Evolutionary conservation across 192 early-diverging fungal genomes (phyloP), one percentile per base, ranked within the genome.

Genomic region (Coemansia asiatica): DNA sequence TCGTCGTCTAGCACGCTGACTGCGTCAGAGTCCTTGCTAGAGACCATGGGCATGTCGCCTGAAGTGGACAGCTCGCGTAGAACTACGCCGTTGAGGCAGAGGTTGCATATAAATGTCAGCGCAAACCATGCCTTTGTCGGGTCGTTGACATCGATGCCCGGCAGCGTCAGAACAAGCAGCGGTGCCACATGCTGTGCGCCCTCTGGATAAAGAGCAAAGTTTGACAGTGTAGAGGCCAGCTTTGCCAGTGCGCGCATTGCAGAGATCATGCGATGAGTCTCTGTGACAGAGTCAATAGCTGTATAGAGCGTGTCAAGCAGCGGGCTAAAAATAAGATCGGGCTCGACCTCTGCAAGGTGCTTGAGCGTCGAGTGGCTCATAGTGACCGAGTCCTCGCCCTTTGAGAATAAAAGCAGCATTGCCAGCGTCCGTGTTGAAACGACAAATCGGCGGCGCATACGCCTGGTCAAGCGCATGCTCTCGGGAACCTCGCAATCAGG

Each of bases 101-200:
- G 50, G 40, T 73, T 72, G 61, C 65, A 58, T 10, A 81, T 53
- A 68, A 81, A 81, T 61, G 70, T 62, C 62, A 81, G 58, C 19
- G 80, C 62, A 64, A 71, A 77, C 68, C 60, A 75, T 4, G 95
- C 88, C 72, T 97, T 98, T 31, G 73, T 84, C 1, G 91, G 87
- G 60, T 98, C 96, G 74, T 98, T 98, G 69, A 95, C 80, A 66
- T 98, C 95, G 28, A 98, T 91, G 25, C 94, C 96, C 0, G 95
- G 95, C 13, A 95, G 86, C 4, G 86, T 86, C 2, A 95, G 83
- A 36, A 89, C 85, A 36, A 98, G 77, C 60, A 98, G 75, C 13
- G 89, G 86, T 0, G 87, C 68, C 1, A 98, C 60, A 69, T 96
- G 90, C 66, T 89, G 87, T 4, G 88, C 95, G 10, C 96, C 96